Conservation (phyloP, 2,329 filamentous ascomycete species). For the Rhytidhysteron rufulum region DNA sequence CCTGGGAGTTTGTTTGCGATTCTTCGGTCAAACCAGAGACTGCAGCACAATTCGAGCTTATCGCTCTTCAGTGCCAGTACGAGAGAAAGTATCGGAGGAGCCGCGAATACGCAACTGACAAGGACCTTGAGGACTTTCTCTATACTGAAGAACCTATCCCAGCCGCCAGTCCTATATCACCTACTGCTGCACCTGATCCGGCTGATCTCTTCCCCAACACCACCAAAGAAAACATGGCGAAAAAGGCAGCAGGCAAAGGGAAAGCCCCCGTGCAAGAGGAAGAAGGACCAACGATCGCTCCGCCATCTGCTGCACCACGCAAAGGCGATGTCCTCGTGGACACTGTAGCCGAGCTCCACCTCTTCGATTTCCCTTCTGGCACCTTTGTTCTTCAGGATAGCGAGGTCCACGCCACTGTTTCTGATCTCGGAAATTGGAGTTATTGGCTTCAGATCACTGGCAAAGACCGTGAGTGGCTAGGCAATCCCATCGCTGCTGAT, state of each 20-base stretch:
- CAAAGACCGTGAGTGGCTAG: slow-evolving; percentile 76
- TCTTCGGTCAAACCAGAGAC: slow-evolving; percentile 63
- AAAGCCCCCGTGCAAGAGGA: slow-evolving; percentile 29
- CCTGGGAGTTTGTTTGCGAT: slow-evolving; percentile 99
- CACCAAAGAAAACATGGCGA: slow-evolving; percentile 39
- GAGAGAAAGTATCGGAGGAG: slow-evolving; percentile 87
- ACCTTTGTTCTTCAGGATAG: slow-evolving; percentile 79
- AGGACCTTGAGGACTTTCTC: slow-evolving; percentile 77
- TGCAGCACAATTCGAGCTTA: slow-evolving; percentile 74
- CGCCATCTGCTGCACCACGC: slow-evolving; percentile 60
- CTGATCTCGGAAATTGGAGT: slow-evolving; percentile 84
- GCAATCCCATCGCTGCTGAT: slow-evolving; percentile 79
- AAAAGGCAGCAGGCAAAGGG: slow-evolving; percentile 34
- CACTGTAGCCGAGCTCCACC: slow-evolving; percentile 79
- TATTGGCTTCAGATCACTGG: slow-evolving; percentile 91
- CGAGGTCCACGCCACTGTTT: slow-evolving; percentile 72
- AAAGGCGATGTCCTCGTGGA: slow-evolving; percentile 70
- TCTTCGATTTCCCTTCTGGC: slow-evolving; percentile 86
- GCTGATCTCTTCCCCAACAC: slow-evolving; percentile 35
- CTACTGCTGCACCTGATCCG: slow-evolving; percentile 24
- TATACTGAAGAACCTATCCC: slow-evolving; percentile 66
- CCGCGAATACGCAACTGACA: slow-evolving; percentile 73
- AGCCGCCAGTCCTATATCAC: slow-evolving; percentile 52
- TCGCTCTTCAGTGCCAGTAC: slow-evolving; percentile 92
- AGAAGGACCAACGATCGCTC: slow-evolving; percentile 54